Percentiles rank a stretch among this genome's conserved stretches.
Evolutionary conservation across 352 stramenopile species (phyloP).

Genomic region (Elongisporangium anandrum): DNA sequence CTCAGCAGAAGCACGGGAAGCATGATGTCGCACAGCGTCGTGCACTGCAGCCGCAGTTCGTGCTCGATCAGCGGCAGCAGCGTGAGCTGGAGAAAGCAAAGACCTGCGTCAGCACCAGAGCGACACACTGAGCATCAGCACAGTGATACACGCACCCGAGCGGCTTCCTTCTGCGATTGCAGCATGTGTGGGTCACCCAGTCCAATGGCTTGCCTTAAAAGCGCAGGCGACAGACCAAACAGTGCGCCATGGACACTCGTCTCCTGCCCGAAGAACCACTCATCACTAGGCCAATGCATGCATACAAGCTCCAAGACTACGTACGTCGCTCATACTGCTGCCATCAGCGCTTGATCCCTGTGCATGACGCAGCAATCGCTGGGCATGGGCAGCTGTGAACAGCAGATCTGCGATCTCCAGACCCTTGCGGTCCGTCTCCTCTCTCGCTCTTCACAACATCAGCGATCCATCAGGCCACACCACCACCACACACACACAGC

Average conservation of each 20-base stretch:
- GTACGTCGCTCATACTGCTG: not conserved
- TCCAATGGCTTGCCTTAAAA: slow-evolving; percentile 13
- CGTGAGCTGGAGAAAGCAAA: slow-evolving; percentile 10
- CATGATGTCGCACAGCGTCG: slow-evolving; percentile 25
- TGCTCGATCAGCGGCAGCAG: slow-evolving; percentile 27
- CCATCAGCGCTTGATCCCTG: not conserved
- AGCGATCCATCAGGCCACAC: not conserved
- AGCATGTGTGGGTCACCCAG: slow-evolving; percentile 12
- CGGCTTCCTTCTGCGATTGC: slow-evolving; percentile 11
- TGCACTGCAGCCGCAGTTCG: slow-evolving; percentile 21
- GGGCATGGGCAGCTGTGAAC: slow-evolving; percentile 21
- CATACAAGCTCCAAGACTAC: not conserved
- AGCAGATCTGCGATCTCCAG: slow-evolving; percentile 18
- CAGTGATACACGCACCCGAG: slow-evolving; percentile 15
- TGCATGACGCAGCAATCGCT: slow-evolving; percentile 19
- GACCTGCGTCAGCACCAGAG: not conserved
- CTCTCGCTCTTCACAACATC: not conserved
- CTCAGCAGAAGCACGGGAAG: slow-evolving; percentile 17
- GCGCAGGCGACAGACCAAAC: slow-evolving; percentile 18
- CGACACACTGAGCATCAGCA: not conserved
- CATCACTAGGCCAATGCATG: not conserved
- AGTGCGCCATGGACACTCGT: slow-evolving; percentile 1
- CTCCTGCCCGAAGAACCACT: not conserved
- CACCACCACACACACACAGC: not conserved
- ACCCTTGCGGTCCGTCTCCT: not conserved